Percentiles rank a stretch among this genome's conserved stretches.
These are phyloP conservation scores for Euclidium syriacum DNA, from an alignment of 345 rosid genomes.

Conservation along the genomic window DNA sequence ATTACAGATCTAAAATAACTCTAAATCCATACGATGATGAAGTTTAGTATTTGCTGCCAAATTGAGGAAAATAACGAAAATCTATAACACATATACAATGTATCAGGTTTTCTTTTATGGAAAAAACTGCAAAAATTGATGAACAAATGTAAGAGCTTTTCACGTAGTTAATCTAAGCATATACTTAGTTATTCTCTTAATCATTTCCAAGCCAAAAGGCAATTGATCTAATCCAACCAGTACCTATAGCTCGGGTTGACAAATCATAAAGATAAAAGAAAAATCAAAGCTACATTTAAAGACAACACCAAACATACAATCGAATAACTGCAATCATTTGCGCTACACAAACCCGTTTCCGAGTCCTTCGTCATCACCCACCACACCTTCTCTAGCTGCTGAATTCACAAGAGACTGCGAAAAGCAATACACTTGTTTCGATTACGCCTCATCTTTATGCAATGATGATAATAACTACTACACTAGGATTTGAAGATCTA, in stretches of 20 bases:
- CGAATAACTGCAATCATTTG: neutral
- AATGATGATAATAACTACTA: neutral
- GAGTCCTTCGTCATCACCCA: conserved; percentile 15
- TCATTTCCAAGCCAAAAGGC: neutral
- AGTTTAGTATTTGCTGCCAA: no score
- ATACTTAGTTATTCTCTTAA: neutral
- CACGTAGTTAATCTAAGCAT: neutral
- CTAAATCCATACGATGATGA: no score
- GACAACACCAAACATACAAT: conserved; percentile 9
- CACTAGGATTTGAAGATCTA: neutral
- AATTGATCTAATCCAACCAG: neutral
- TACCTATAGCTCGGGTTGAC: neutral
- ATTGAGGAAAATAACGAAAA: no score
- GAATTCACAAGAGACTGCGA: conserved; percentile 21
- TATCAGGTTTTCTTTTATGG: no score
- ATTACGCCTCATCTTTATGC: neutral
- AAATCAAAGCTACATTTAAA: neutral
- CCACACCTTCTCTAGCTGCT: conserved; percentile 21
- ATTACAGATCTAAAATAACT: no score
- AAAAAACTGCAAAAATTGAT: no score
- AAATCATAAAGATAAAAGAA: neutral
- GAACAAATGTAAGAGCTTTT: no score
- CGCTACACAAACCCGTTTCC: conserved; percentile 19
- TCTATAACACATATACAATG: no score
- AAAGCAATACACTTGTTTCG: neutral